Conservation (phyloP, 2,329 filamentous ascomycete genomes). For the Diaporthe sp. region DNA sequence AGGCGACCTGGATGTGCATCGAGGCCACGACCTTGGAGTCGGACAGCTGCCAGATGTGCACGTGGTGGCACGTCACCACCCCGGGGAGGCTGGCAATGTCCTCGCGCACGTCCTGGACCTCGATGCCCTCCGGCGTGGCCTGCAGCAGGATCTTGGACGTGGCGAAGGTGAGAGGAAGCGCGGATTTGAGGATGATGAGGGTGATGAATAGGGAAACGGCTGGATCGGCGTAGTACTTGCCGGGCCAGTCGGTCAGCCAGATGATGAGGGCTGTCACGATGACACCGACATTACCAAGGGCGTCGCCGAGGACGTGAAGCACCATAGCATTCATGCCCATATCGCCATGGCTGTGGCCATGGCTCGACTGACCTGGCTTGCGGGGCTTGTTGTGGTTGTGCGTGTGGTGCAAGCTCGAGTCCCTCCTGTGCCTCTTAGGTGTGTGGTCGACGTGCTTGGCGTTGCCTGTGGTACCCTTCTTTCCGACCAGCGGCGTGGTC, state of each 20-base stretch:
- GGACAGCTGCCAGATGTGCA: constrained; percentile 97
- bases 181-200: constrained; percentile 78
- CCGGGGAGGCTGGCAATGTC: constrained; percentile 90
- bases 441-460: constrained; percentile 46
- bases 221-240: constrained; percentile 90
- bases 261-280: constrained; percentile 88
- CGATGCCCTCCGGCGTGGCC: constrained; percentile 90
- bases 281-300: constrained; percentile 87
- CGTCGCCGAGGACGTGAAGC: constrained; percentile 83
- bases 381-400: constrained; percentile 88
- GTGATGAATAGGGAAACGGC: constrained; percentile 95
- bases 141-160: constrained; percentile 92
- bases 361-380: constrained; percentile 70
- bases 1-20: constrained; percentile 92
- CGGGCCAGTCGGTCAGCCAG: constrained; percentile 87
- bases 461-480: constrained; percentile 41
- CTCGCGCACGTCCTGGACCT: constrained; percentile 89
- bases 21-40: constrained; percentile 95
- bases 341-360: constrained; percentile 85
- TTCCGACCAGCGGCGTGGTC: constrained; percentile 53
- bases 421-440: constrained; percentile 53
- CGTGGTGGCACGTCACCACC: constrained; percentile 91
- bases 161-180: constrained; percentile 82
- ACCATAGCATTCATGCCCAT: constrained; percentile 95
- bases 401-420: constrained; percentile 72